These are phyloP conservation scores for Ophioceras dolichostomum DNA, from an alignment of 2,329 filamentous ascomycete species.

Conservation along the genomic window DNA sequence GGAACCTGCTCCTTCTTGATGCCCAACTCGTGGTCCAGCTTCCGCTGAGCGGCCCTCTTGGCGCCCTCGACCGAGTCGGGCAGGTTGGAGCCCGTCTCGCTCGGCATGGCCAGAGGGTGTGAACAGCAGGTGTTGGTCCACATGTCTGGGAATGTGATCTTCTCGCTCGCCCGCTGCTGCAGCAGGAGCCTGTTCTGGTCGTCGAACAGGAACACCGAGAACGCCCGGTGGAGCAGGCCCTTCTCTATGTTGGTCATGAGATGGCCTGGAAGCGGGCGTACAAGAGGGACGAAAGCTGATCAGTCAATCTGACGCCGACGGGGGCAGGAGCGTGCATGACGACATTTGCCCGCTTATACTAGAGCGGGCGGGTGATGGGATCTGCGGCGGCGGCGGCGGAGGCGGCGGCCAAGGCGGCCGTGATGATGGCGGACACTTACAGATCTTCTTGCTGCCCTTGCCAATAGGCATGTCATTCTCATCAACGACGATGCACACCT, in stretches of 20 bases:
- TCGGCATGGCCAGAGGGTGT: constrained; percentile 82
- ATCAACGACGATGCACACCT: constrained; percentile 94
- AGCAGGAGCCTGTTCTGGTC: constrained; percentile 83
- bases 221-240: constrained; percentile 90
- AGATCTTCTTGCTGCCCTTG: constrained; percentile 95
- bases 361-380: no score
- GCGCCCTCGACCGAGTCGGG: constrained; percentile 72
- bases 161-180: constrained; percentile 89
- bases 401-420: no score
- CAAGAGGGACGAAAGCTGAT: no score
- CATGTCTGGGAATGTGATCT: constrained; percentile 98
- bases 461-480: constrained; percentile 88
- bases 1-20: constrained; percentile 85
- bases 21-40: constrained; percentile 88
- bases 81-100: constrained; percentile 77
- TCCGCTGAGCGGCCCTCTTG: constrained; percentile 84
- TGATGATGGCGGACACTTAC: constrained; percentile 47
- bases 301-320: no score
- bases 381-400: no score
- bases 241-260: constrained; percentile 98
- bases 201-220: constrained; percentile 97
- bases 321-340: no score
- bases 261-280: no score
- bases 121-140: constrained; percentile 99
- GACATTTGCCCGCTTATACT: no score